Evolutionary conservation across 164 flowering plant species (phyloP).

Genomic region (Nymphaea colorata): DNA sequence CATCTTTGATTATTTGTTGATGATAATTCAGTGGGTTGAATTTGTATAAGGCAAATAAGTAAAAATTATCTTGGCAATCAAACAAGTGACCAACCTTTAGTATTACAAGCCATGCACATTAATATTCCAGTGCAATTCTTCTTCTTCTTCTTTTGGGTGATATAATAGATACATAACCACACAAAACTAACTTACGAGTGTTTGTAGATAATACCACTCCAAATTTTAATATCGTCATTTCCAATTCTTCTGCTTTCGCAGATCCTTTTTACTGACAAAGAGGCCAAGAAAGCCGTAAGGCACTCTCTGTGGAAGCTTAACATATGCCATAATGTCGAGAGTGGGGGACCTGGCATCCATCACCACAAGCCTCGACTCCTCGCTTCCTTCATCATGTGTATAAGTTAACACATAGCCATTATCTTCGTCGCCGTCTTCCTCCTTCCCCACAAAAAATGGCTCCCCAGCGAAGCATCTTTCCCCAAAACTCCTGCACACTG

Average conservation of each 20-base stretch:
- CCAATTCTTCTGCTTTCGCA: conserved; percentile 13
- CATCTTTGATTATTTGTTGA: no score
- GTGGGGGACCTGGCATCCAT: conserved; percentile 72
- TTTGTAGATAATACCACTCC: no score
- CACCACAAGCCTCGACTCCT: conserved; percentile 57
- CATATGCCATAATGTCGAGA: conserved; percentile 61
- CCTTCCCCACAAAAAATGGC: conserved; percentile 50
- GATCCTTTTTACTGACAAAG: conserved; percentile 46
- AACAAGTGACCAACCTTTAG: no score
- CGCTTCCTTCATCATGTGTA: conserved; percentile 41
- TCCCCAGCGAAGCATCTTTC: conserved; percentile 66
- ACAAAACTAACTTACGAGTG: no score
- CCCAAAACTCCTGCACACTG: conserved; percentile 26
- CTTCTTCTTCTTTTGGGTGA: no score
- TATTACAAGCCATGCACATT: no score
- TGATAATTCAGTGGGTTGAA: no score
- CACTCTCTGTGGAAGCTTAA: conserved; percentile 57
- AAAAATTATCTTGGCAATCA: no score
- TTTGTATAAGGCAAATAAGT: no score
- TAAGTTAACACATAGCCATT: conserved; percentile 55
- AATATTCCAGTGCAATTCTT: no score
- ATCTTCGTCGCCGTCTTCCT: conserved; percentile 37
- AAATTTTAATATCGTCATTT: no score
- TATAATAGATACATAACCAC: not conserved
- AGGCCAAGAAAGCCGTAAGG: conserved; percentile 85